Base-by-base conservation (phyloP, 2,329 filamentous ascomycete species). In the Ceratocystis lukuohia region DNA sequence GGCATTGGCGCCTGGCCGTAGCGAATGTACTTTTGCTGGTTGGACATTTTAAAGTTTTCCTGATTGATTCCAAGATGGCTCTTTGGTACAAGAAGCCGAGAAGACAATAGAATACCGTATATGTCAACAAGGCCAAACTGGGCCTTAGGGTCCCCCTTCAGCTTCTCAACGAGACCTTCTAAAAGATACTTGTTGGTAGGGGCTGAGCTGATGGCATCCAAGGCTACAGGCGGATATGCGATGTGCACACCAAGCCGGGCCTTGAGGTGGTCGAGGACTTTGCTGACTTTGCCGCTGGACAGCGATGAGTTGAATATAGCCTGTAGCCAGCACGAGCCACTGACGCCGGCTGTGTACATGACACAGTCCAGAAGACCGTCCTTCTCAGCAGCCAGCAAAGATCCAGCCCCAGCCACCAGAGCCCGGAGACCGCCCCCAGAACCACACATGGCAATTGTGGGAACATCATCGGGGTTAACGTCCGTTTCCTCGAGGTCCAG, bases 281-380 rank as follows among this genome's bases (percentile, higher is more conserved):
- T 83, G 25, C 81, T 78, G 70, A 96, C 83, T 69, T 83, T 84
- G 65, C 86, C 84, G 17, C 81, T 80, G 0, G 87, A 82, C 66
- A 97, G 81, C 0, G 90, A 89, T 0, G 90, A 93, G 72, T 94
- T 86, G 73, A 89, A 96, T 3, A 99, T 80, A 0, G 89, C 81
- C 74, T 97, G 93, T 5, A 97, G 80, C 94, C 94, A 99, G 75
- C 94, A 97, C 69, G 89, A 95, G 0, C 94, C 94, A 73, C 91
- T 96, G 62, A 99, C 94, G 0, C 94, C 94, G 4, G 93, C 91
- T 0, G 91, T 96, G 72, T 99, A 99, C 1, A 92, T 97, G 10
- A 90, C 83, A 73, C 94, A 97, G 75, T 96, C 92, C 74, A 96
- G 95, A 0, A 99, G 79, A 0, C 94, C 94, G 67, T 89, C 88